Evolutionary conservation across 2,329 filamentous ascomycete genomes (phyloP).

Genomic region (Fusarium sp.): DNA sequence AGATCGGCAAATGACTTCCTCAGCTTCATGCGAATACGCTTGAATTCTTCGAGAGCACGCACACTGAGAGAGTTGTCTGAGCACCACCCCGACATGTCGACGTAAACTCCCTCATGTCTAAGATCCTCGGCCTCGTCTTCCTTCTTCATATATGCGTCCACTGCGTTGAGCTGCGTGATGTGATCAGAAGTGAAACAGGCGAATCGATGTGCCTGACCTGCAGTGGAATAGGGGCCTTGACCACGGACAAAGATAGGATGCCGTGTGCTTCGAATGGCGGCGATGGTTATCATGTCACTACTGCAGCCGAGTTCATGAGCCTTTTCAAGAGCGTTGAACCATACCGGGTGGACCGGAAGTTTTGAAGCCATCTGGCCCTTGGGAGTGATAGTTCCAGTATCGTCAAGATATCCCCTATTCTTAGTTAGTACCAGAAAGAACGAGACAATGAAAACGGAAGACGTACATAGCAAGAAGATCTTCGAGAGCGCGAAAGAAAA

Average conservation of each 20-base stretch:
- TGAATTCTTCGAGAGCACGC: neutral
- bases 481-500: slow-evolving; percentile 90
- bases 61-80: neutral
- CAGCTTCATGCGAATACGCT: neutral
- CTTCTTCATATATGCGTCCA: neutral
- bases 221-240: neutral
- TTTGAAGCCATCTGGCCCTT: neutral
- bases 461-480: slow-evolving; percentile 55
- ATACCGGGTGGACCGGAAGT: neutral
- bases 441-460: neutral
- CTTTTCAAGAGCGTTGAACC: slow-evolving; percentile 1
- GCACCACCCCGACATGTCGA: neutral
- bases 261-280: neutral
- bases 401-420: neutral
- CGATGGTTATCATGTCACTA: neutral
- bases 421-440: neutral
- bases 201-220: neutral
- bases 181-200: neutral
- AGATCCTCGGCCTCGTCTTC: neutral
- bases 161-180: neutral
- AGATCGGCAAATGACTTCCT: neutral
- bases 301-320: neutral
- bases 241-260: neutral
- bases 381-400: neutral
- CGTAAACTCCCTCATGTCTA: neutral